A percentile compares a stretch with the other conserved stretches of the same genome.
Conservation (phyloP, 208 protist genomes). For the Trypanosoma avium region DNA sequence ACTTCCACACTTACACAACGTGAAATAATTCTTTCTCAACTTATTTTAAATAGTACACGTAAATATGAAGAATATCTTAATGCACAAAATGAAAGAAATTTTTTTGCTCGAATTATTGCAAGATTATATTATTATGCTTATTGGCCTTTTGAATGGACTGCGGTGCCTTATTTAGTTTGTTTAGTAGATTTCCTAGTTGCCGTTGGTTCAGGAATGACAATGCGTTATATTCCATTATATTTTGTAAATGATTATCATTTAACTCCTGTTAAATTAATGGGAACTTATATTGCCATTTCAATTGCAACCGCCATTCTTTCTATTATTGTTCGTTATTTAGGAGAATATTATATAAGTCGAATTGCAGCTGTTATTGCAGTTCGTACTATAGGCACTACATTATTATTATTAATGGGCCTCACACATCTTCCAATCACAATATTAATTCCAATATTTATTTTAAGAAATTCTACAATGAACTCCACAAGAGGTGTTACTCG, state of each 20-base stretch:
- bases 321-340: constrained; percentile 4
- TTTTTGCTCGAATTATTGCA: neutral
- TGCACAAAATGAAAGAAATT: neutral
- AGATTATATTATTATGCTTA: neutral
- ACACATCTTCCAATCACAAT: constrained; percentile 2
- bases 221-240: constrained; percentile 50
- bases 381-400: constrained; percentile 33
- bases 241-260: constrained; percentile 29
- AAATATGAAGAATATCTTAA: neutral
- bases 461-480: constrained; percentile 66
- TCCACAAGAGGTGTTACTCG: constrained; percentile 53
- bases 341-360: constrained; percentile 33
- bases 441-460: constrained; percentile 36
- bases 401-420: constrained; percentile 28
- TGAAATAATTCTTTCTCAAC: neutral
- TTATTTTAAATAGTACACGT: neutral
- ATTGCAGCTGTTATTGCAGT: constrained; percentile 34
- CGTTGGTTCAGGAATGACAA: constrained; percentile 49
- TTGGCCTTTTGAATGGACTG: constrained; percentile 12
- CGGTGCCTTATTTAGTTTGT: constrained; percentile 57
- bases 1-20: neutral
- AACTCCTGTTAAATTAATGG: constrained; percentile 33
- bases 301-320: constrained; percentile 31
- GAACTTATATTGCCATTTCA: constrained; percentile 36
- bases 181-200: constrained; percentile 43